Evolutionary conservation across 768 basidiomycete species (phyloP).

Genomic region (Psilocybe subaeruginosa): DNA sequence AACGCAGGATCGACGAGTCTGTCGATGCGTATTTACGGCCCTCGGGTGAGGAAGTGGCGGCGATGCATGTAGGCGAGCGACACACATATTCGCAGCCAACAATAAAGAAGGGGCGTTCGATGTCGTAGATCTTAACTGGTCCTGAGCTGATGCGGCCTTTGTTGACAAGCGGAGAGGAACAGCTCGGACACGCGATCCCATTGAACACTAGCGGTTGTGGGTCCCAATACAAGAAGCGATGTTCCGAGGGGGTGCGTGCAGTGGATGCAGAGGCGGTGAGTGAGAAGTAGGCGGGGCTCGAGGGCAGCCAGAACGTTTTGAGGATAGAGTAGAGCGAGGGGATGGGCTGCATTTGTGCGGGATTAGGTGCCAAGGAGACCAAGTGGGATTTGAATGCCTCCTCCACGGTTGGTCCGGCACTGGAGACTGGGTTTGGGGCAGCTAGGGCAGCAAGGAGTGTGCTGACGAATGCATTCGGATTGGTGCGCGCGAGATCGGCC

Average conservation of each 20-base stretch:
- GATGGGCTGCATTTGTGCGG: conserved; percentile 51
- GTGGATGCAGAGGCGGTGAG: conserved; percentile 74
- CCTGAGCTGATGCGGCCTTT: conserved; percentile 74
- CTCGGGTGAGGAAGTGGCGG: conserved; percentile 42
- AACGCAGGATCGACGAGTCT: conserved; percentile 70
- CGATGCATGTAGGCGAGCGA: conserved; percentile 49
- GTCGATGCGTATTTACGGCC: conserved; percentile 74
- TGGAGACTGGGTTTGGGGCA: conserved; percentile 65
- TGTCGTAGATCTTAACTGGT: conserved; percentile 79
- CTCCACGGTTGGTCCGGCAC: conserved; percentile 65
- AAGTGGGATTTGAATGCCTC: conserved; percentile 83
- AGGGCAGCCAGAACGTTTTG: conserved; percentile 85
- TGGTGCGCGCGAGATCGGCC: conserved; percentile 58
- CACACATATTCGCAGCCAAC: conserved; percentile 86
- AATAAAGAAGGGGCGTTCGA: conserved; percentile 80
- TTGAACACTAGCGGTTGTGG: conserved; percentile 83
- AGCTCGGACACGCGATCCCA: conserved; percentile 75
- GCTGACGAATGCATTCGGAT: conserved; percentile 59
- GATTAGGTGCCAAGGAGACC: conserved; percentile 57
- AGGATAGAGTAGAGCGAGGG: conserved; percentile 77
- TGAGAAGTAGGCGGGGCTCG: conserved; percentile 76
- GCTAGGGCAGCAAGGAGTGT: conserved; percentile 60
- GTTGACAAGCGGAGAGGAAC: conserved; percentile 61
- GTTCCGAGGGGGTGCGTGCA: conserved; percentile 70
- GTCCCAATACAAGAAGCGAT: conserved; percentile 88